These are phyloP conservation scores for Pythium angustatum DNA, from an alignment of 352 stramenopile genomes.

Conservation along the genomic window DNA sequence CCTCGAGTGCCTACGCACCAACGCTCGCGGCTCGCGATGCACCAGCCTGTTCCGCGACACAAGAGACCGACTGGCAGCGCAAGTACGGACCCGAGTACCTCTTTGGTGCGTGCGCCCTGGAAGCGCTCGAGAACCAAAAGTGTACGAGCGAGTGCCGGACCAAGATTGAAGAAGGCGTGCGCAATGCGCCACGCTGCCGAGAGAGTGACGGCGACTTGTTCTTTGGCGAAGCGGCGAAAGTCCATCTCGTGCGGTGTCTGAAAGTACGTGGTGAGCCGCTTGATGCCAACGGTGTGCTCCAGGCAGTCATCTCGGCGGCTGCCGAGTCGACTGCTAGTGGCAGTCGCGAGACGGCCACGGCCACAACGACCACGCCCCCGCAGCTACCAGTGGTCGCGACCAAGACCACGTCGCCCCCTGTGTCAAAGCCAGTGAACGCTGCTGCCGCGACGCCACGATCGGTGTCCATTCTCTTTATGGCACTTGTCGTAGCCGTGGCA, in stretches of 20 bases:
- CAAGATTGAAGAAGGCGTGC: slow-evolving; percentile 12
- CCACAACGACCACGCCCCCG: neutral
- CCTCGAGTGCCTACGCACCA: slow-evolving; percentile 3
- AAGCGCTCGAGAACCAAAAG: slow-evolving; percentile 5
- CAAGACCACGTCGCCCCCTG: no score
- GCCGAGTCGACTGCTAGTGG: neutral
- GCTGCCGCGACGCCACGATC: no score
- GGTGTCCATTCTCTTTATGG: no score
- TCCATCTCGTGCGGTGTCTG: slow-evolving; percentile 4
- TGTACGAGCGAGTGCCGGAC: neutral
- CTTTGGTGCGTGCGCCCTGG: slow-evolving; percentile 2
- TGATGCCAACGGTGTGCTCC: slow-evolving; percentile 7
- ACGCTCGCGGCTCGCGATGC: neutral
- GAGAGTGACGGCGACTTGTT: neutral
- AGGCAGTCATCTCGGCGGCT: neutral
- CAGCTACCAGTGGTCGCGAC: neutral
- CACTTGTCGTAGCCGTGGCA: no score
- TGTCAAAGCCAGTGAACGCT: no score
- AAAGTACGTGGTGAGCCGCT: neutral
- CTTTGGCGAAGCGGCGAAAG: slow-evolving; percentile 9
- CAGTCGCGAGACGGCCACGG: neutral
- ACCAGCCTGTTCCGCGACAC: neutral
- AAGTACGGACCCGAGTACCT: slow-evolving; percentile 9
- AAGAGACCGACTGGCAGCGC: slow-evolving; percentile 3
- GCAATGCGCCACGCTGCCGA: neutral